These are phyloP conservation scores for Chaetoceros muelleri DNA, from an alignment of 108 stramenopile species.

Conservation along the genomic window DNA sequence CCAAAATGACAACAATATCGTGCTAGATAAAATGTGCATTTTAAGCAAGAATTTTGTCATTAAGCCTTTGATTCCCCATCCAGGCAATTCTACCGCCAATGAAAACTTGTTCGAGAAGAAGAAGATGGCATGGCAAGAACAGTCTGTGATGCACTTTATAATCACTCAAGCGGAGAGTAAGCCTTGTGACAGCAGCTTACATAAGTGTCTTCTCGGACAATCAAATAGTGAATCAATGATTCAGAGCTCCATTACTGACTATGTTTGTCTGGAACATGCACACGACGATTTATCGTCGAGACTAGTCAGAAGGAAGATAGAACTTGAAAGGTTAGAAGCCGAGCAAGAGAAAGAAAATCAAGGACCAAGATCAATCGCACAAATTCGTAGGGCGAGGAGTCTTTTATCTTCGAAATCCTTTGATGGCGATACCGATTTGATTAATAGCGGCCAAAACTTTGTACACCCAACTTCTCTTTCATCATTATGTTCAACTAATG, in stretches of 20 bases:
- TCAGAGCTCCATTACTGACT: slow-evolving; percentile 16
- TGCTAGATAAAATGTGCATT: slow-evolving; percentile 52
- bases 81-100: slow-evolving; percentile 12
- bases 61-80: slow-evolving; percentile 44
- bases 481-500: slow-evolving; percentile 36
- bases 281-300: slow-evolving; percentile 43
- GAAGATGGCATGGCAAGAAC: slow-evolving; percentile 69
- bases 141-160: slow-evolving; percentile 55
- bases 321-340: slow-evolving; percentile 15
- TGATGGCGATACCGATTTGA: background rate
- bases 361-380: slow-evolving; percentile 63
- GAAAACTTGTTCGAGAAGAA: slow-evolving; percentile 16
- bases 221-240: background rate
- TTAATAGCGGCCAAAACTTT: background rate
- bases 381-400: slow-evolving; percentile 67
- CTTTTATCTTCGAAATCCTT: slow-evolving; percentile 9
- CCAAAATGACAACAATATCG: slow-evolving; percentile 39
- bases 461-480: slow-evolving; percentile 66
- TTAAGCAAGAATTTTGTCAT: slow-evolving; percentile 56
- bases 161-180: slow-evolving; percentile 28
- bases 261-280: slow-evolving; percentile 65
- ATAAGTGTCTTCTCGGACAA: slow-evolving; percentile 17
- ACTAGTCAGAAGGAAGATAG: slow-evolving; percentile 10
- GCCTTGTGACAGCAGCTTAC: slow-evolving; percentile 27
- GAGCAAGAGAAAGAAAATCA: slow-evolving; percentile 45